Evolutionary conservation across 164 flowering plant genomes (phyloP), one percentile per base, ranked within the genome.

Genomic region (Hamamelis virginiana): DNA sequence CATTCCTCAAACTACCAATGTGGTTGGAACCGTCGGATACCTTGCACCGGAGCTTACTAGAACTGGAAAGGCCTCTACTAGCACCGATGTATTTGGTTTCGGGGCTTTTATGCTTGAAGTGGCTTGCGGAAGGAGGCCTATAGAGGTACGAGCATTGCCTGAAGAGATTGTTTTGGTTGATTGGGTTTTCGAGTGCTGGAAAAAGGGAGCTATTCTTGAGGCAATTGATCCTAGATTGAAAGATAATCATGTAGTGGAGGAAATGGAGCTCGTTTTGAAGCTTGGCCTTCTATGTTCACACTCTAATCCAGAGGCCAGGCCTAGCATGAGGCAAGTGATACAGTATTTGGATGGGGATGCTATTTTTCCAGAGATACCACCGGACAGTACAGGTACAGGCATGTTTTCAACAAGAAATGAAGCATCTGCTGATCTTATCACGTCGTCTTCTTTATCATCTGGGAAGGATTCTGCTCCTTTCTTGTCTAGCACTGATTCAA

Each of bases 1-100:
- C 2, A 33, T 71, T 51, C 82, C 78, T 19, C 71, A 75, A 25
- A 85, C 83, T 3, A 81, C 86, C 1, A 73, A 44, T 18, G 75
- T 85, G 44, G 86, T 79, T 16, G 88, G 86, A 9, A 85, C 86
- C 0, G 28, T 83, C 0, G 86, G 88, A 0, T 85, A 83, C 56
- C 60, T 83, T 16, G 84, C 86, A 55, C 86, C 85, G 1, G 86
- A 85, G 81, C 69, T 81, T 16, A 21, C 67, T 1, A 61, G 73
- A 50, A 83, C 78, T 0, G 80, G 86, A 9, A 75, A 64, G 67
- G 82, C 81, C 5, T 76, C 82, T 0, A 75, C 79, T 1, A 66
- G 75, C 67, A 68, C 80, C 10, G 89, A 83, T 62, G 85, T 85
- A 21, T 83, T 70, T 67, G 75, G 85, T 0, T 85, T 81, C 28